Evolutionary conservation across 306 rosid genomes (phyloP), one percentile per base, ranked within the genome.

Genomic region (Medicago lupulina): DNA sequence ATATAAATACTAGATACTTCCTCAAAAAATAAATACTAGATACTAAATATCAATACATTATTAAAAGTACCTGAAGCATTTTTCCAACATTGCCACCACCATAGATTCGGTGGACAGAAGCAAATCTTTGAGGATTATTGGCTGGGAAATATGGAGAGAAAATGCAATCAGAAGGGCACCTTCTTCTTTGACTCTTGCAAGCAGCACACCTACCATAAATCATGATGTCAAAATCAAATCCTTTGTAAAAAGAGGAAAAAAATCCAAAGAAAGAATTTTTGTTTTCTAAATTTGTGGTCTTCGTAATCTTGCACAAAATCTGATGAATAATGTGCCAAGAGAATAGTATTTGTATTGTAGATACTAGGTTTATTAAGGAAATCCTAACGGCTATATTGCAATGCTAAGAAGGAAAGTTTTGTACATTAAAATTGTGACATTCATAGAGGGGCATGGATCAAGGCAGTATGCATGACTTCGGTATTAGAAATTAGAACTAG

Each of bases 21-120:
- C n/a, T n/a, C n/a, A n/a, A n/a, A n/a, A n/a, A n/a, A 54, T n/a
- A 54, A 1, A 54, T 19, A 55, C 39, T 59, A 59, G 65, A 59
- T 59, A 6, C 2, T 12, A 47, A 25, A 78, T 39, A 63, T 28
- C 3, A 41, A 51, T 34, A 67, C 14, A 4, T 41, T 39, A 39
- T 16, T 21, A 63, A 55, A 64, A 34, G 74, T 78, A 95, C 97
- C 91, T 84, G 84, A 54, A 95, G 97, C 86, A 90, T 83, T 76
- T 83, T 90, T 39, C 85, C 89, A n/a, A 92, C 92, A 67, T 90
- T 90, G 80, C 85, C 85, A 41, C 91, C 88, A 80, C 97, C 97
- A 76, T 85, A 90, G 40, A 92, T 89, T 84, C 70, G 80, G 43
- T 95, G 97, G 80, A 92, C 96, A 57, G 11, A 71, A 19, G 89